A percentile compares a stretch with the other conserved stretches of the same genome.
Evolutionary conservation across 176 grass and related monocot genomes (phyloP).

Genomic region (Carex parvula): DNA sequence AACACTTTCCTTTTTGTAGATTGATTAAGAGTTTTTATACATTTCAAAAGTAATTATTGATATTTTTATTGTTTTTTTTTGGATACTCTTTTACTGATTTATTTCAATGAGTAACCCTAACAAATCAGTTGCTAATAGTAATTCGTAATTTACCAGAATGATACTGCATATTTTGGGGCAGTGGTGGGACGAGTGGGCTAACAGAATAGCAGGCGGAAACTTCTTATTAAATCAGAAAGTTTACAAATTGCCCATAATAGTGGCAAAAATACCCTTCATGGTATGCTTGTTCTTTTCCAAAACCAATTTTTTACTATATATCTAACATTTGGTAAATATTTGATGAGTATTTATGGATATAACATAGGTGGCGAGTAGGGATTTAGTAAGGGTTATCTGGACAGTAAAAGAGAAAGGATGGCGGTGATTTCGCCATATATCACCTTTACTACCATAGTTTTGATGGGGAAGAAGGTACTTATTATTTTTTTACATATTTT

Average conservation of each 20-base stretch:
- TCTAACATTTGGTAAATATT: not conserved
- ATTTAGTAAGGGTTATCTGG: slow-evolving; percentile 69
- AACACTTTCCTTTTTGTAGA: no score
- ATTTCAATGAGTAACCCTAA: not conserved
- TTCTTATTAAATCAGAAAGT: slow-evolving; percentile 59
- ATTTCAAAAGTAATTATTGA: no score
- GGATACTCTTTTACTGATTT: not conserved
- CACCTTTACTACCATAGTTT: slow-evolving; percentile 65
- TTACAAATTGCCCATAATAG: slow-evolving; percentile 44
- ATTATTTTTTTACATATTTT: not conserved
- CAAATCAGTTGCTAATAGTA: not conserved
- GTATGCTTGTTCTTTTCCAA: slow-evolving; percentile 34
- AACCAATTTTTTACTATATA: not conserved
- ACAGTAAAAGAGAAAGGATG: slow-evolving; percentile 60
- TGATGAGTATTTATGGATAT: not conserved
- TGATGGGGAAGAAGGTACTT: slow-evolving; percentile 68
- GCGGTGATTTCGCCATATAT: slow-evolving; percentile 57
- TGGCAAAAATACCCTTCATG: slow-evolving; percentile 81
- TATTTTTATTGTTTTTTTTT: no score
- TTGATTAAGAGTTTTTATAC: no score
- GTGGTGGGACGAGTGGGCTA: slow-evolving; percentile 83
- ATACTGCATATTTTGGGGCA: slow-evolving; percentile 63
- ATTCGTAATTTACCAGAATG: slow-evolving; percentile 39
- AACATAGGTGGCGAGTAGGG: slow-evolving; percentile 53
- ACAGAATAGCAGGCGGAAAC: slow-evolving; percentile 53